Percentiles rank a stretch among this genome's conserved stretches.
Conservation (phyloP, 305 asterid species). For the Fraxinus nigra region DNA sequence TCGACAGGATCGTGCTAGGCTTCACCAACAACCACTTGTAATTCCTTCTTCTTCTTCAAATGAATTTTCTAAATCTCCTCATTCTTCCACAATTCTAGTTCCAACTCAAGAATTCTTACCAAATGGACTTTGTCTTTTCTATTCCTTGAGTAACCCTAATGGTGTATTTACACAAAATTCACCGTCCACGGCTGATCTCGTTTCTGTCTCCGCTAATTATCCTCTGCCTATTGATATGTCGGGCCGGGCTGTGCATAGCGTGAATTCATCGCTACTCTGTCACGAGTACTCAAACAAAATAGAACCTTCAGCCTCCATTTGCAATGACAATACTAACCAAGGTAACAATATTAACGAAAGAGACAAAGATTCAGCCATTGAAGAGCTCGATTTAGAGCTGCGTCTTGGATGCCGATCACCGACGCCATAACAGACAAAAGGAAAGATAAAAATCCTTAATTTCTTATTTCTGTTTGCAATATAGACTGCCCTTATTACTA, state of each 20-base stretch:
- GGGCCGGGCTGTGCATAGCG: slow-evolving; percentile 22
- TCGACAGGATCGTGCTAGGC: slow-evolving; percentile 65
- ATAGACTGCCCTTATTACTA: background rate
- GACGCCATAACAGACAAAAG: slow-evolving; percentile 10
- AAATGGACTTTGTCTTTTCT: slow-evolving; percentile 52
- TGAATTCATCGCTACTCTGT: slow-evolving; percentile 29
- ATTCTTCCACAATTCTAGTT: slow-evolving; percentile 30
- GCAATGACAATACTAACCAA: slow-evolving; percentile 14
- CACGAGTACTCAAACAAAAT: slow-evolving; percentile 26
- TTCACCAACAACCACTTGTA: slow-evolving; percentile 34
- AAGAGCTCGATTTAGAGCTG: slow-evolving; percentile 65
- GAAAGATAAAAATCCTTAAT: background rate
- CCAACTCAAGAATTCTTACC: slow-evolving; percentile 38
- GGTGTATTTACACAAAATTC: slow-evolving; percentile 23
- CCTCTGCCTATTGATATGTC: slow-evolving; percentile 21
- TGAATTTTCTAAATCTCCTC: background rate
- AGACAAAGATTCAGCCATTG: slow-evolving; percentile 23
- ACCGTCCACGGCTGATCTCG: slow-evolving; percentile 21
- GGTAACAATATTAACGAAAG: background rate
- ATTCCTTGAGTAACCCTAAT: slow-evolving; percentile 53
- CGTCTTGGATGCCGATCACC: slow-evolving; percentile 51
- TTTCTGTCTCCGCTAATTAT: slow-evolving; percentile 26
- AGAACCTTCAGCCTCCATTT: slow-evolving; percentile 32
- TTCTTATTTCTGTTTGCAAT: slow-evolving; percentile 9
- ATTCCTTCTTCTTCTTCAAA: slow-evolving; percentile 9